phyloP scores from a whole-genome alignment of 2,329 filamentous ascomycete species.

The Clonostachys sp. region DNA sequence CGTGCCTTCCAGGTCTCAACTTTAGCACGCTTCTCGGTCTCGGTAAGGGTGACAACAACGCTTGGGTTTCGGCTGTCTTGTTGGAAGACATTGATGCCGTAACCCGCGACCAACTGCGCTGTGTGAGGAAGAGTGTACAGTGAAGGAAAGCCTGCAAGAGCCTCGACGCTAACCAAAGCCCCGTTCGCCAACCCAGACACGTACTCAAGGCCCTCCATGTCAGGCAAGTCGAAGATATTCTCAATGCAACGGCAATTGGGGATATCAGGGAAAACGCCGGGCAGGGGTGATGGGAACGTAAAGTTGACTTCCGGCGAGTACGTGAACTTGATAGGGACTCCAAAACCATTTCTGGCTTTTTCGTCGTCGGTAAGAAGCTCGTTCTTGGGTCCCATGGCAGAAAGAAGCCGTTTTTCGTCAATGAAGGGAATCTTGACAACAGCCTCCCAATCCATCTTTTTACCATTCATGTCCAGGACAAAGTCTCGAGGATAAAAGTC shows the following conservation, averaged over 20 bases:
- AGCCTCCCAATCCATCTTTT: conserved; percentile 99
- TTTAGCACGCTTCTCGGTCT: conserved; percentile 67
- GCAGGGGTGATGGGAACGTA: conserved; percentile 80
- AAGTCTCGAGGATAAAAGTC: conserved; percentile 98
- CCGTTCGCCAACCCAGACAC: conserved; percentile 80
- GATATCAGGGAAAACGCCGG: conserved; percentile 87
- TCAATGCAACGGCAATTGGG: conserved; percentile 84
- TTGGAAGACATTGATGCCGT: conserved; percentile 92
- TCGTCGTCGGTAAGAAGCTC: conserved; percentile 73
- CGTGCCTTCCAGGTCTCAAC: conserved; percentile 70
- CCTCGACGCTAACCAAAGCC: conserved; percentile 73
- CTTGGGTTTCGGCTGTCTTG: conserved; percentile 95
- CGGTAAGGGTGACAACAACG: conserved; percentile 81
- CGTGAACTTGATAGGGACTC: conserved; percentile 88
- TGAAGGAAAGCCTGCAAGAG: conserved; percentile 91
- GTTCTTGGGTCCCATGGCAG: conserved; percentile 84
- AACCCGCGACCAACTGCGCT: conserved; percentile 65
- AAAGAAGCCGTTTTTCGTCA: conserved; percentile 79
- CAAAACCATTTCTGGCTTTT: conserved; percentile 81
- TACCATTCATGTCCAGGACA: conserved; percentile 97
- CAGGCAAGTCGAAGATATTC: conserved; percentile 93
- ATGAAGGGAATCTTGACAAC: conserved; percentile 99
- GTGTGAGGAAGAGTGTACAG: conserved; percentile 81
- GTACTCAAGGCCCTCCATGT: conserved; percentile 83
- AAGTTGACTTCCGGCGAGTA: conserved; percentile 76